Percentiles rank a stretch among this genome's conserved stretches.
phyloP scores from a whole-genome alignment of 345 rosid genomes.

The Abelmoschus esculentus region DNA sequence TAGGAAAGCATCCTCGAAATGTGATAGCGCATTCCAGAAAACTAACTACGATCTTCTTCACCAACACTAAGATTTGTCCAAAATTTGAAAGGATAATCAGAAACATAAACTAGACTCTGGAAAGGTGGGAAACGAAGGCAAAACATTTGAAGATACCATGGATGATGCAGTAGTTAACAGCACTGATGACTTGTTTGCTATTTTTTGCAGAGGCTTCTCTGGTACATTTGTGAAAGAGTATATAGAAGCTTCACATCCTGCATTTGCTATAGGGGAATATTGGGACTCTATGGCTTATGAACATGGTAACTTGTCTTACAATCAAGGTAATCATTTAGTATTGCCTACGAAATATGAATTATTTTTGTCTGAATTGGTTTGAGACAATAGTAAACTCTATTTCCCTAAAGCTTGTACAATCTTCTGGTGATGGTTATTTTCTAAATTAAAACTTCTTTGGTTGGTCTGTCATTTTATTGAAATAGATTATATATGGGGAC shows the following conservation, averaged over 20 bases:
- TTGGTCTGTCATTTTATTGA: neutral
- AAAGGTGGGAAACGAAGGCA: neutral
- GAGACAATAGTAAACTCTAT: neutral
- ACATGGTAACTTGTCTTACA: conserved; percentile 40
- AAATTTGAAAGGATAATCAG: neutral
- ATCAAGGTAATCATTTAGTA: conserved; percentile 30
- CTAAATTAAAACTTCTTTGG: neutral
- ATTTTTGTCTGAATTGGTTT: neutral
- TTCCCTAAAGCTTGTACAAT: neutral
- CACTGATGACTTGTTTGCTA: neutral
- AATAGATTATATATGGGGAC: neutral
- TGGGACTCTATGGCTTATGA: conserved; percentile 47
- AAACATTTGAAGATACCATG: neutral
- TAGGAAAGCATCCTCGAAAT: too few relatives aligned
- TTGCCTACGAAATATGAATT: neutral
- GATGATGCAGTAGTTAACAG: neutral
- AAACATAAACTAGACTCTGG: neutral
- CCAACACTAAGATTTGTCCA: too few relatives aligned
- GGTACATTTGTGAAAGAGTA: conserved; percentile 43
- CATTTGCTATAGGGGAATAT: conserved; percentile 46
- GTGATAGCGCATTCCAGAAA: neutral
- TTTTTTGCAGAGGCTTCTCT: conserved; percentile 36
- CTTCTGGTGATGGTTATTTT: neutral
- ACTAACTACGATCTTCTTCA: neutral
- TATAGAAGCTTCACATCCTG: conserved; percentile 39